Conservation (phyloP, 2,329 filamentous ascomycete genomes). For the Fusarium liriodendri region DNA sequence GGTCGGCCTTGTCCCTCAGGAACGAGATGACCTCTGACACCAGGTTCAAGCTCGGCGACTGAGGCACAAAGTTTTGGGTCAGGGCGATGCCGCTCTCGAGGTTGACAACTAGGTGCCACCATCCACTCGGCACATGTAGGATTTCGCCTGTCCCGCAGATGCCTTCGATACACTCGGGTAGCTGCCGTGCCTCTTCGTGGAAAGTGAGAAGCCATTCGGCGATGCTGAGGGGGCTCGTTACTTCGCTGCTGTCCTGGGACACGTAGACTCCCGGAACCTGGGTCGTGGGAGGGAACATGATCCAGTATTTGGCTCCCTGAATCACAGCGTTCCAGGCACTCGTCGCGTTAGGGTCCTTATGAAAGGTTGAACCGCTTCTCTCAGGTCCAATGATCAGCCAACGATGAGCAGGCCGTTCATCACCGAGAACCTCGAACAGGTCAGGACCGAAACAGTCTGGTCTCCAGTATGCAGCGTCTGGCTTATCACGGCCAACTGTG, state of each 20-base stretch:
- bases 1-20: conserved; percentile 82
- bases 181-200: conserved; percentile 81
- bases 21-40: conserved; percentile 83
- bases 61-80: conserved; percentile 95
- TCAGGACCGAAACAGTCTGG: conserved; percentile 89
- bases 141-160: conserved; percentile 88
- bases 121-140: conserved; percentile 90
- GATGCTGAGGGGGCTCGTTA: conserved; percentile 93
- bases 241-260: conserved; percentile 88
- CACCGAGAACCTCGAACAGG: conserved; percentile 81
- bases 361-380: conserved; percentile 91
- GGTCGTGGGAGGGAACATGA: conserved; percentile 89
- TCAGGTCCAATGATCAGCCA: conserved; percentile 94
- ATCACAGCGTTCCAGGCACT: conserved; percentile 96
- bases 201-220: conserved; percentile 96
- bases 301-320: conserved; percentile 94
- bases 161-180: conserved; percentile 84
- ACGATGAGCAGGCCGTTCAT: conserved; percentile 84
- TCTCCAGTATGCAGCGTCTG: conserved; percentile 75
- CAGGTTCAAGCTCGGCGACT: conserved; percentile 64
- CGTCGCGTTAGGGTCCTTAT: conserved; percentile 81
- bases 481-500: conserved; percentile 62
- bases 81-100: conserved; percentile 86
- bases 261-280: conserved; percentile 91
- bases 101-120: conserved; percentile 98